phyloP scores from a whole-genome alignment of 2,329 filamentous ascomycete genomes.

The Arthroderma sp. region DNA sequence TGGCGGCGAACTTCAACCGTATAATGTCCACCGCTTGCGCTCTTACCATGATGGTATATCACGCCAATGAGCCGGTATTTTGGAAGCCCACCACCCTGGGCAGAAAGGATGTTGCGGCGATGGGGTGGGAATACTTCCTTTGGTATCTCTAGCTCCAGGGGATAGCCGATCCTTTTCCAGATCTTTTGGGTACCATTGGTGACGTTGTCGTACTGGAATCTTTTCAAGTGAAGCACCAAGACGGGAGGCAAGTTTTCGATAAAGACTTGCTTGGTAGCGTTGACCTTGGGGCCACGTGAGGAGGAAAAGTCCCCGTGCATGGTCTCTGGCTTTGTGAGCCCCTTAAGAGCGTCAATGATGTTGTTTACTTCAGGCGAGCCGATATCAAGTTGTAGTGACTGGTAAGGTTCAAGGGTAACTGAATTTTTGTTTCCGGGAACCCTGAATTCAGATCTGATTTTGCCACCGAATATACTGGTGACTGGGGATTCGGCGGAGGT shows the following conservation, averaged over 20 bases:
- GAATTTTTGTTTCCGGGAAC: conserved; percentile 80
- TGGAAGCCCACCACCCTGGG: conserved; percentile 57
- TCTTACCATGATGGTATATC: conserved; percentile 96
- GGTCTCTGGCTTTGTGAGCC: conserved; percentile 69
- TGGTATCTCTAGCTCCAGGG: conserved; percentile 84
- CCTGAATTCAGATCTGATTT: conserved; percentile 75
- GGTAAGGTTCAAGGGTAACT: conserved; percentile 84
- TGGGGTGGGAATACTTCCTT: conserved; percentile 73
- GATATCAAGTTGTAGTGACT: conserved; percentile 89
- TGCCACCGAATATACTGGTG: conserved; percentile 87
- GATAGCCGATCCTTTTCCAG: conserved; percentile 96
- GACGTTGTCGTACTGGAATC: conserved; percentile 86
- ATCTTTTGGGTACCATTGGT: conserved; percentile 83
- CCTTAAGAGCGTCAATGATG: conserved; percentile 80
- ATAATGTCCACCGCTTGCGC: conserved; percentile 90
- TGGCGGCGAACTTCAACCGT: conserved; percentile 93
- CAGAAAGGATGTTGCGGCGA: conserved; percentile 51
- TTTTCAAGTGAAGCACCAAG: conserved; percentile 87
- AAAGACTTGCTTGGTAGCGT: conserved; percentile 84
- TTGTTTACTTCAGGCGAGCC: conserved; percentile 74
- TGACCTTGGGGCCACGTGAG: conserved; percentile 59
- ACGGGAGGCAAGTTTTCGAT: conserved; percentile 86
- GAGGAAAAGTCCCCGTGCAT: conserved; percentile 76
- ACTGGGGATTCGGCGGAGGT: conserved; percentile 64
- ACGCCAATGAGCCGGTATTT: conserved; percentile 79